Conservation (phyloP, 2,329 filamentous ascomycete species). For the Penicillium vulpinum region DNA sequence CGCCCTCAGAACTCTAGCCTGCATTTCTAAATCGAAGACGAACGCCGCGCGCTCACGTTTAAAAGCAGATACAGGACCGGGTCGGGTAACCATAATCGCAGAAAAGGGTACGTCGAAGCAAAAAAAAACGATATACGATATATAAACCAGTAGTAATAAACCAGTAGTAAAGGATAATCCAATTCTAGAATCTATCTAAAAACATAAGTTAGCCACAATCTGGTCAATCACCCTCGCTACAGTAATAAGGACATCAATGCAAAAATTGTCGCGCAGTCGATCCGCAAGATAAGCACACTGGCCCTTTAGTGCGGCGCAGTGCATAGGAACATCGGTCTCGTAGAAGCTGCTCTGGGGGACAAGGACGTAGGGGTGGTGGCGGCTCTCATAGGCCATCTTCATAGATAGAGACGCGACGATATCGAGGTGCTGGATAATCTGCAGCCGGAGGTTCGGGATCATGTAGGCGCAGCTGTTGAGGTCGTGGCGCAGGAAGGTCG, state of each 20-base stretch:
- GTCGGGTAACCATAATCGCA: not conserved
- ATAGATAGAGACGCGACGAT: not conserved
- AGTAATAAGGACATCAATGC: not conserved
- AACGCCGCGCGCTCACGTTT: not conserved
- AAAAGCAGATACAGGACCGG: not conserved
- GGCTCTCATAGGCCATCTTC: not conserved
- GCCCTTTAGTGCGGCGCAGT: constrained; percentile 1
- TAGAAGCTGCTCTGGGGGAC: not conserved
- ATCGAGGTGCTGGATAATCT: not conserved
- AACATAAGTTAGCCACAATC: constrained; percentile 1
- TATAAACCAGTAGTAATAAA: not conserved
- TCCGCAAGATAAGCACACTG: not conserved
- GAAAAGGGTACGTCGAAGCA: not conserved
- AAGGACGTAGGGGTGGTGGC: not conserved
- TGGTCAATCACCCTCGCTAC: not conserved
- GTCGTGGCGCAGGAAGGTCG: not conserved
- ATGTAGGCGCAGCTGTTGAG: not conserved
- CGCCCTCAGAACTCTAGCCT: not conserved
- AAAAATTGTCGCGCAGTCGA: not conserved
- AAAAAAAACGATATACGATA: not conserved
- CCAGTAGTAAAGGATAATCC: not conserved
- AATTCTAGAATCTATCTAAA: not conserved
- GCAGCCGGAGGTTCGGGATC: not conserved
- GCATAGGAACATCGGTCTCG: not conserved
- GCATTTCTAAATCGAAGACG: not conserved